Base-by-base conservation (phyloP, 169 alveolate genomes). In the Plasmodium knowlesi region DNA sequence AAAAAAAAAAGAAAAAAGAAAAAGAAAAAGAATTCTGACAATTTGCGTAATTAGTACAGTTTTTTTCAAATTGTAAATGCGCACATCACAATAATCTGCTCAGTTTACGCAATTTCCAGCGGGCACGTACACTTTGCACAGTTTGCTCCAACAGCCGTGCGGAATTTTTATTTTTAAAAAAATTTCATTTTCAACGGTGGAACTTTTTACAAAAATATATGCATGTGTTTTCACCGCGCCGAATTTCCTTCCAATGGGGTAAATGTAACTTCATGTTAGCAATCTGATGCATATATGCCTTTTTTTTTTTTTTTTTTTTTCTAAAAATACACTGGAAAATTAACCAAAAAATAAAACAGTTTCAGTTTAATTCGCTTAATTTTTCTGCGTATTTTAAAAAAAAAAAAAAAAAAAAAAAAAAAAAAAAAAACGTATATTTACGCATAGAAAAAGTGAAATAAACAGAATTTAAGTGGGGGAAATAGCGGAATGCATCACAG, bases 111-210 rank as follows among this genome's bases (percentile, higher is more conserved):
- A 61, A 61, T 61, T n/a, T 61, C 37, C 74, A 43, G 25, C 74
- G 6, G 25, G 25, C 74, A 19, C 34, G 32, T n/a, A n/a, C 16
- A 61, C 34, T 61, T 8, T n/a, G 74, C 74, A 14, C 34, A 61
- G 74, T n/a, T 61, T n/a, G 32, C 74, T 61, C 74, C 25, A 61
- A 78, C 34, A 41, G 53, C 53, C 22, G 25, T 28, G 71, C 25
- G 28, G 32, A 78, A 19, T 12, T 39, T 5, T 39, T 9, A 34
- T 78, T 37, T 78, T 19, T 25, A 39, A 37, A 37, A 37, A 46
- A 19, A 25, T 39, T 39, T 34, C 84, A 78, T 78, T 78, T 19
- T 30, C 84, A 78, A 78, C 67, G 84, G 84, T 39, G 74, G 28
- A 61, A 25, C 43, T 32, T 25, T 78, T 78, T 28, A 78, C 84